A percentile compares a stretch with the other conserved stretches of the same genome.
phyloP scores from a whole-genome alignment of 805 yeast species.

The Hermanozyma aechmeae region DNA sequence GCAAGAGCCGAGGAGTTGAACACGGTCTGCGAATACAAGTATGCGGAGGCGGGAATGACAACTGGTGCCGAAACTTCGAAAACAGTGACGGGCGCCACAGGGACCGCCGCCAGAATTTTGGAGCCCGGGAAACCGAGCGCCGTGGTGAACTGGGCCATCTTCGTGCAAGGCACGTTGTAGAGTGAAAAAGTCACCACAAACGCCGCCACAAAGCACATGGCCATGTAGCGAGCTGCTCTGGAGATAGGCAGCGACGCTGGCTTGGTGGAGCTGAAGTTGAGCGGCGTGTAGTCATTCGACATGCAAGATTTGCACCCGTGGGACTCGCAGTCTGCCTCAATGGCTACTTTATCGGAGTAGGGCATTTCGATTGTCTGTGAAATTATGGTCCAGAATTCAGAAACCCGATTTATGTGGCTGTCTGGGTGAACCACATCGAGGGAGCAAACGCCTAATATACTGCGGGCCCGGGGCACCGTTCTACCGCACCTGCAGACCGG shows the following conservation, averaged over 20 bases:
- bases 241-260: not conserved
- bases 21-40: not conserved
- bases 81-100: constrained; percentile 4
- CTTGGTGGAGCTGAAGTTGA: constrained; percentile 1
- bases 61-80: constrained; percentile 8
- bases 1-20: constrained; percentile 2
- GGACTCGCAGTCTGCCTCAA: too few species aligned
- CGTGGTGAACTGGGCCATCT: not conserved
- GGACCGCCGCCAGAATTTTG: constrained; percentile 1
- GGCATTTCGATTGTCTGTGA: too few species aligned
- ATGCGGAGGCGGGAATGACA: constrained; percentile 4
- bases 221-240: not conserved
- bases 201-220: not conserved
- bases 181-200: too few species aligned
- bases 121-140: constrained; percentile 1
- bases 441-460: too few species aligned
- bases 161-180: too few species aligned
- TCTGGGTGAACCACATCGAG: too few species aligned
- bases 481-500: too few species aligned
- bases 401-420: too few species aligned
- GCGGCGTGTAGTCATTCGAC: constrained; percentile 1
- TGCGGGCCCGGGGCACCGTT: too few species aligned
- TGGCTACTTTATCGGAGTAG: too few species aligned
- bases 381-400: too few species aligned
- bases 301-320: too few species aligned